Conservation (phyloP, 2,329 filamentous ascomycete species). For the Coniochaeta sp. region DNA sequence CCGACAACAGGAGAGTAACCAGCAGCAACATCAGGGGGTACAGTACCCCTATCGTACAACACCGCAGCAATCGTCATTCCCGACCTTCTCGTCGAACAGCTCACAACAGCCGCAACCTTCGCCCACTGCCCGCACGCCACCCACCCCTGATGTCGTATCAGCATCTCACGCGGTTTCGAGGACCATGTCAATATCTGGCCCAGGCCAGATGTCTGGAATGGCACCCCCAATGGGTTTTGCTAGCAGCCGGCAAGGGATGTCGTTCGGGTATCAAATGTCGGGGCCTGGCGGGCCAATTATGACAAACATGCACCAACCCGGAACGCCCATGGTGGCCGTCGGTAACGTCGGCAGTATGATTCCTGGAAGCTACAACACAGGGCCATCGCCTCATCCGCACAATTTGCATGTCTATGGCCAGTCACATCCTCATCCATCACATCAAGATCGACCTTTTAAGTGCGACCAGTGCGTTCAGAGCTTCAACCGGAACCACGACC, state of each 20-base stretch:
- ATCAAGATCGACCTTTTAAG: slow-evolving; percentile 82
- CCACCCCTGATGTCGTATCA: not conserved
- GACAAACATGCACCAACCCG: slow-evolving; percentile 17
- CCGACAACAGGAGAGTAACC: slow-evolving; percentile 30
- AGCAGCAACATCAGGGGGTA: slow-evolving; percentile 26
- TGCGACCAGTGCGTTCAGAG: slow-evolving; percentile 89
- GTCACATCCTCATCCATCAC: slow-evolving; percentile 30
- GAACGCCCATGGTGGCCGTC: slow-evolving; percentile 50
- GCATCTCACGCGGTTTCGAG: slow-evolving; percentile 17
- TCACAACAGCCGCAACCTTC: slow-evolving; percentile 1
- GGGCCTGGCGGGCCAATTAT: slow-evolving; percentile 17
- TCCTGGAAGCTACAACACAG: slow-evolving; percentile 1
- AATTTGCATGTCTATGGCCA: slow-evolving; percentile 48
- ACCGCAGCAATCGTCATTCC: not conserved
- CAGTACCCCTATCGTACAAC: slow-evolving; percentile 14
- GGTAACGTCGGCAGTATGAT: slow-evolving; percentile 41
- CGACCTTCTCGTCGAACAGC: slow-evolving; percentile 1
- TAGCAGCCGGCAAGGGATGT: slow-evolving; percentile 35
- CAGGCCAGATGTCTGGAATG: slow-evolving; percentile 19
- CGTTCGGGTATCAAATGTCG: slow-evolving; percentile 30
- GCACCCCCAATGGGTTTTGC: slow-evolving; percentile 12
- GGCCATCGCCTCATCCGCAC: slow-evolving; percentile 3
- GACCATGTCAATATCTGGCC: slow-evolving; percentile 9
- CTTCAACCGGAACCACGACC: slow-evolving; percentile 92
- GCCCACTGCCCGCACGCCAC: not conserved